Evolutionary conservation across 345 rosid genomes (phyloP).

Genomic region (Eucalyptus marginata): DNA sequence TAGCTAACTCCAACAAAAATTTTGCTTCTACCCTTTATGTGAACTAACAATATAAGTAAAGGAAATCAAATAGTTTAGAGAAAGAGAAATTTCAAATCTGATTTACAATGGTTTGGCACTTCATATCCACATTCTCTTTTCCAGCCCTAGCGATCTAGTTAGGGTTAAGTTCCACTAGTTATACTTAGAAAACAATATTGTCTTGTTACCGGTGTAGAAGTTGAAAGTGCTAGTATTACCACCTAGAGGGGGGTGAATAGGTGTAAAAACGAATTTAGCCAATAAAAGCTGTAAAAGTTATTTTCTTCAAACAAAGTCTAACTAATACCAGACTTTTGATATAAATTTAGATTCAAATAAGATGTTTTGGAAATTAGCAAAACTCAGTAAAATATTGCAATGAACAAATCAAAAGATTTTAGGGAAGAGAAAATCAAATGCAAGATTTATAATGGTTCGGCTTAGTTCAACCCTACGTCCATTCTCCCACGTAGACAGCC

Average conservation of each 20-base stretch:
- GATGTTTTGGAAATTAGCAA: no score
- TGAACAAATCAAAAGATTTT: no score
- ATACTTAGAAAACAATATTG: neutral
- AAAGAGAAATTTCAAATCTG: neutral
- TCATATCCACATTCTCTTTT: neutral
- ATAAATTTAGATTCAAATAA: no score
- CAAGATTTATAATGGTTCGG: no score
- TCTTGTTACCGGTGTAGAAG: neutral
- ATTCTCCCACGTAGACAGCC: fast-evolving
- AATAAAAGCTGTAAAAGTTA: no score
- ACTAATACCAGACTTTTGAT: no score
- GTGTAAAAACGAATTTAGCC: no score
- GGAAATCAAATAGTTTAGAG: neutral
- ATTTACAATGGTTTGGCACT: neutral
- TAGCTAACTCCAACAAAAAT: neutral
- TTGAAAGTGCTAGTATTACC: no score
- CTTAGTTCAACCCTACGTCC: no score
- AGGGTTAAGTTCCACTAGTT: neutral
- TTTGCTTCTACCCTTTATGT: neutral
- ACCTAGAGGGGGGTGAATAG: fast-evolving
- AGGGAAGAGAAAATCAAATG: no score
- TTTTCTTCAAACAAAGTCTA: no score
- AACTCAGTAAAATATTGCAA: no score
- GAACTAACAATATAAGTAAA: neutral
- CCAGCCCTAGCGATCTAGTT: neutral